These are phyloP conservation scores for Reticulomyxa filosa DNA, from an alignment of 78 protist species.

Conservation along the genomic window DNA sequence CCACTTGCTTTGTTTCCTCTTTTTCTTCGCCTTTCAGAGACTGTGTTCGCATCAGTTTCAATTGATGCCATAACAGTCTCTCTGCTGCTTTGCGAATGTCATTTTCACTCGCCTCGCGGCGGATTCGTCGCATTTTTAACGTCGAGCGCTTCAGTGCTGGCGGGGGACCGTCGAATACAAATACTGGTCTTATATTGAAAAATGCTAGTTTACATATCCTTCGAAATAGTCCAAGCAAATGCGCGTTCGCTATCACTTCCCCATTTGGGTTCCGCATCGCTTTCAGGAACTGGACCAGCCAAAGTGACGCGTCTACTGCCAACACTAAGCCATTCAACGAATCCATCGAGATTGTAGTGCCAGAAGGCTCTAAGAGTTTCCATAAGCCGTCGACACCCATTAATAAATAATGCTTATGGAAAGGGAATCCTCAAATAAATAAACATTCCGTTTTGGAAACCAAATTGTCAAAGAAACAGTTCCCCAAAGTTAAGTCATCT, in stretches of 20 bases:
- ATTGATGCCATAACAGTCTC: neutral
- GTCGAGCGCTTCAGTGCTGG: neutral
- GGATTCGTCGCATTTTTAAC: neutral
- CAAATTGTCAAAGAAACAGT: too few relatives aligned
- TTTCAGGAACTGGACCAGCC: slow-evolving; percentile 6
- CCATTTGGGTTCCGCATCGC: neutral
- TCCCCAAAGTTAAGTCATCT: too few relatives aligned
- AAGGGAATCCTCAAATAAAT: too few relatives aligned
- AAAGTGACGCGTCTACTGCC: neutral
- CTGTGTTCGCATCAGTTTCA: too few relatives aligned
- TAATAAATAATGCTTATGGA: neutral
- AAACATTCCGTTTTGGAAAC: too few relatives aligned
- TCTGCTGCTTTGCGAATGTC: neutral
- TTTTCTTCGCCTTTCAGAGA: too few relatives aligned
- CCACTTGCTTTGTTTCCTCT: too few relatives aligned
- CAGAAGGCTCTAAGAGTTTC: neutral
- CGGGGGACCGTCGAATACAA: slow-evolving; percentile 12
- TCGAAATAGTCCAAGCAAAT: neutral
- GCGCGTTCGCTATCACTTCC: neutral
- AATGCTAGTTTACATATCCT: neutral
- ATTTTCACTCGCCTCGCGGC: neutral
- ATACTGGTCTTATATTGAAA: neutral
- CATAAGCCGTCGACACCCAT: neutral
- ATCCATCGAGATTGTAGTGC: neutral
- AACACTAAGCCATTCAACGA: neutral